Conservation (phyloP, 164 flowering plant species). For the Paratinospora sagittata region DNA sequence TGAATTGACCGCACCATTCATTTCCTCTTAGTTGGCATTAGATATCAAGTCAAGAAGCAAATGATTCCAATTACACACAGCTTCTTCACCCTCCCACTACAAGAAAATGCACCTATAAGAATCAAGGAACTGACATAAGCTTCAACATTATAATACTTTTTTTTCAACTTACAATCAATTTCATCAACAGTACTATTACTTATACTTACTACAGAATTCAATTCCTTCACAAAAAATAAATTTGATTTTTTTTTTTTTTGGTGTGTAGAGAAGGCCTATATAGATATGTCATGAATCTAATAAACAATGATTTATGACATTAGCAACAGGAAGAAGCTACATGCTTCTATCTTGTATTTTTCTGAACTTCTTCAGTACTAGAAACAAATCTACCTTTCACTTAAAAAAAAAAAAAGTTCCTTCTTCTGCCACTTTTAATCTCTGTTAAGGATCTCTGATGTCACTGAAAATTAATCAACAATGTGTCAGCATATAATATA, state of each 20-base stretch:
- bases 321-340: background rate
- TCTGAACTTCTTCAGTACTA: constrained; percentile 1
- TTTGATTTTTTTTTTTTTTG: background rate
- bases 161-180: background rate
- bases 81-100: constrained; percentile 7
- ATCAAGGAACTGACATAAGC: background rate
- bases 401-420: background rate
- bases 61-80: background rate
- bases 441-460: constrained; percentile 2
- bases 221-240: background rate
- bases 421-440: background rate
- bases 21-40: background rate
- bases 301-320: background rate
- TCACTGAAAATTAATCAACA: background rate
- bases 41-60: constrained; percentile 7
- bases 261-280: background rate
- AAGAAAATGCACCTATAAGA: constrained; percentile 1
- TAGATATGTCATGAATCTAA: background rate
- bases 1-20: constrained; percentile 4
- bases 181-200: background rate
- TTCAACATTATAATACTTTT: background rate
- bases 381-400: background rate
- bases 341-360: background rate
- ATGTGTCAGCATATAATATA: background rate
- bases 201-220: background rate